Evolutionary conservation across 257 asterid species (phyloP).

Genomic region (Scutellaria minor): DNA sequence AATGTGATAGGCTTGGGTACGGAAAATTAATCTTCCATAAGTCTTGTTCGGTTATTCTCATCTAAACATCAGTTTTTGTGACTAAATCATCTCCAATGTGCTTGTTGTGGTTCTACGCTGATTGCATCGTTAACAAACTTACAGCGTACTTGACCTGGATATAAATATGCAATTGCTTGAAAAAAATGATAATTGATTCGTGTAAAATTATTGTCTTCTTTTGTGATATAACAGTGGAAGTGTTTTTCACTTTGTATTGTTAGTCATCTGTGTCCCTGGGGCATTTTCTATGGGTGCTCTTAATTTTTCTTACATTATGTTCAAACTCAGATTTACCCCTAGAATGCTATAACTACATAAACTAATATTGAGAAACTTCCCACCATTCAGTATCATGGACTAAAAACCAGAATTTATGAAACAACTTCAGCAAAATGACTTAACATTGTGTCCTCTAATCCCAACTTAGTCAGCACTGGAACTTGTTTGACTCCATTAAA

Average conservation of each 20-base stretch:
- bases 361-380: conserved; percentile 11
- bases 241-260: conserved; percentile 6
- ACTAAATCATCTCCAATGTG: too few species aligned
- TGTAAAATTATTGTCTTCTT: not conserved
- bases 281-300: conserved; percentile 7
- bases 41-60: too few species aligned
- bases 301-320: conserved; percentile 11
- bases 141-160: not conserved
- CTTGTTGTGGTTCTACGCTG: too few species aligned
- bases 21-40: too few species aligned
- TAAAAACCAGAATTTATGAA: conserved; percentile 11
- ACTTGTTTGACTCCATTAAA: conserved; percentile 14
- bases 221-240: not conserved
- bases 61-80: too few species aligned
- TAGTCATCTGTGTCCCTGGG: not conserved
- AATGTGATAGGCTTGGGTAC: too few species aligned
- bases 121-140: not conserved
- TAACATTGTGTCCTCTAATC: conserved; percentile 15
- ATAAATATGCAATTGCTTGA: conserved; percentile 7
- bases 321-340: conserved; percentile 13
- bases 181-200: not conserved
- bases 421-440: not conserved
- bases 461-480: not conserved
- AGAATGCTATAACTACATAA: not conserved
- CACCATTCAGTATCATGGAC: conserved; percentile 7